Conservation (phyloP, 2,329 filamentous ascomycete species). For the Colletotrichum orbiculare region DNA sequence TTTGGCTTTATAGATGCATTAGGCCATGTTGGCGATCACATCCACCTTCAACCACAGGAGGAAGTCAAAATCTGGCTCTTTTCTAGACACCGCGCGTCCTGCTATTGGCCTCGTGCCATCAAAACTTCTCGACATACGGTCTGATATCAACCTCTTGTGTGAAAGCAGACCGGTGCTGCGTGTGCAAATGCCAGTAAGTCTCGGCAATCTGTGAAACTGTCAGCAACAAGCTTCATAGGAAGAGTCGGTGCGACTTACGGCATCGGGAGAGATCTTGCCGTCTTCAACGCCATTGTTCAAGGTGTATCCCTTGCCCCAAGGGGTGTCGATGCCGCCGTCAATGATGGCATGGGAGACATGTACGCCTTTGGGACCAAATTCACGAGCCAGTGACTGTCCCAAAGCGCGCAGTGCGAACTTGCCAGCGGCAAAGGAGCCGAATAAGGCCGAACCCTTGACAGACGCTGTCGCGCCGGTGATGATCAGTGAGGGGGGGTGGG, state of each 20-base stretch:
- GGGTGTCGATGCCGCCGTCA: constrained; percentile 87
- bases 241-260: constrained; percentile 64
- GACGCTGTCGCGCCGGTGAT: constrained; percentile 90
- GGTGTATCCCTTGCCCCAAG: constrained; percentile 67
- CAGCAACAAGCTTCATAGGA: constrained; percentile 21
- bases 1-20: constrained; percentile 9
- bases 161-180: constrained; percentile 81
- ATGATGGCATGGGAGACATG: constrained; percentile 87
- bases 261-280: constrained; percentile 78
- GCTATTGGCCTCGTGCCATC: not conserved
- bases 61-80: not conserved
- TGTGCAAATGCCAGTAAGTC: constrained; percentile 85
- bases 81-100: not conserved
- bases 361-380: constrained; percentile 86
- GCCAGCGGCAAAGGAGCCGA: constrained; percentile 78
- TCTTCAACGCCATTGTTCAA: constrained; percentile 60
- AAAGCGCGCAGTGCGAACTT: constrained; percentile 85
- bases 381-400: constrained; percentile 79
- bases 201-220: constrained; percentile 77
- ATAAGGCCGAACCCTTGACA: constrained; percentile 75
- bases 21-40: not conserved
- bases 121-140: constrained; percentile 84
- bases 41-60: not conserved
- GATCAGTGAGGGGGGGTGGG: constrained; percentile 81
- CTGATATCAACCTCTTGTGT: constrained; percentile 85